Base-by-base conservation (phyloP, 2,329 filamentous ascomycete genomes). In the Aureobasidium pullulans region DNA sequence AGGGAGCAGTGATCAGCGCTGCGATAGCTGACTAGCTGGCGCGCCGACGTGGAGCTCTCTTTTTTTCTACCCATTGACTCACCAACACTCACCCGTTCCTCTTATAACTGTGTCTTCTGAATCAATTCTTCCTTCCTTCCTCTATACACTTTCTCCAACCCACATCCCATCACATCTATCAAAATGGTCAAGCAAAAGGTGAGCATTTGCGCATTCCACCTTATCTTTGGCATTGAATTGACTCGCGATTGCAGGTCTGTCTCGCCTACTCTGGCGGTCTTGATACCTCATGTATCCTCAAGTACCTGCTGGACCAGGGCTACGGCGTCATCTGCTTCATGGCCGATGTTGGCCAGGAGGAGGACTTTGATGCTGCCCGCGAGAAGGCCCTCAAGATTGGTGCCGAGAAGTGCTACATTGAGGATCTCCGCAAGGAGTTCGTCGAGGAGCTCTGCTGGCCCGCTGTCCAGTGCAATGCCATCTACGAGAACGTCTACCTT, bases 391-490 rank as follows among this genome's bases (percentile, higher is more conserved):
- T 84, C 63, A 81, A 82, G 73, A 82, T 89, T 64, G 87, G 87
- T 68, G 87, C 87, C 23, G 77, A 82, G 75, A 82, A 83, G 76
- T 82, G 86, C 72, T 73, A 80, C 70, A 76, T 82, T 61, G 75
- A 78, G 64, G 83, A 94, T 72, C 80, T 93, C 58, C 83, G 84
- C 40, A 60, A 63, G 48, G 86, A 90, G 74, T 92, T 94, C 69
- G 83, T 94, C 65, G 87, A 91, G 67, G 83, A 93, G 77, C 80
- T 94, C 46, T 87, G 86, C 79, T 92, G 86, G 82, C 86, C 83
- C 56, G 89, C 89, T 62, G 83, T 94, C 64, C 87, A 90, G 74
- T 89, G 63, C 56, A 69, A 69, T 52, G 61, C 61, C 42, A 66
- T 68, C 37, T 69, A 67, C 61, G 66, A 67, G 77, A 85, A 85